Conservation (phyloP, 306 rosid genomes). For the Canavalia gladiata region DNA sequence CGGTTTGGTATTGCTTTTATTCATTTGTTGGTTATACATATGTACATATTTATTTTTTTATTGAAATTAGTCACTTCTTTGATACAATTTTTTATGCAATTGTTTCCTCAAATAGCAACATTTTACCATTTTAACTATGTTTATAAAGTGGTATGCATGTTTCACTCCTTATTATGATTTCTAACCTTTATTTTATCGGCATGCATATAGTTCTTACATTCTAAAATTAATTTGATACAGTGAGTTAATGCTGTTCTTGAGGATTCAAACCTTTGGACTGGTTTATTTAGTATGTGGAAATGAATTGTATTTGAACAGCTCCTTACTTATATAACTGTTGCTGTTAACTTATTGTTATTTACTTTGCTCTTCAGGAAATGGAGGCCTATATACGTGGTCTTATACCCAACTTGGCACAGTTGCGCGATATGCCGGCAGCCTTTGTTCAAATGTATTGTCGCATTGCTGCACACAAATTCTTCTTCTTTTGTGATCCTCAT, state of each 20-base stretch:
- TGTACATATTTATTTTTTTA: neutral
- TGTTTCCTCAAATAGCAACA: conserved; percentile 4
- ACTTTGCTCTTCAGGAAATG: conserved; percentile 78
- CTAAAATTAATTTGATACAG: neutral
- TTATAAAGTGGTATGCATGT: conserved; percentile 1
- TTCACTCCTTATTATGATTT: neutral
- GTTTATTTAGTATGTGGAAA: conserved; percentile 36
- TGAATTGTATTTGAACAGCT: conserved; percentile 25
- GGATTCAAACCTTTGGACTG: conserved; percentile 19
- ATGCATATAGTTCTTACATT: conserved; percentile 21
- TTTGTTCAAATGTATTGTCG: conserved; percentile 89
- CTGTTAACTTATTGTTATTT: neutral
- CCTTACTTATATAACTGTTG: neutral
- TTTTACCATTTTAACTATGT: conserved; percentile 18
- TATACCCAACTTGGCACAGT: conserved; percentile 95
- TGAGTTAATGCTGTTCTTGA: conserved; percentile 16
- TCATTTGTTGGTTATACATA: neutral
- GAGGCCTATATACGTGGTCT: conserved; percentile 92
- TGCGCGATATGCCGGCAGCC: conserved; percentile 81
- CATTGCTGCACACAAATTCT: conserved; percentile 96
- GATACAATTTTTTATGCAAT: neutral
- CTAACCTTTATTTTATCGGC: conserved; percentile 6
- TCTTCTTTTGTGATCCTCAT: conserved; percentile 98
- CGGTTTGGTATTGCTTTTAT: neutral
- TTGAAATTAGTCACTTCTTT: conserved; percentile 15